Evolutionary conservation across 768 basidiomycete species (phyloP).

Genomic region (Infundibulicybe gibba): DNA sequence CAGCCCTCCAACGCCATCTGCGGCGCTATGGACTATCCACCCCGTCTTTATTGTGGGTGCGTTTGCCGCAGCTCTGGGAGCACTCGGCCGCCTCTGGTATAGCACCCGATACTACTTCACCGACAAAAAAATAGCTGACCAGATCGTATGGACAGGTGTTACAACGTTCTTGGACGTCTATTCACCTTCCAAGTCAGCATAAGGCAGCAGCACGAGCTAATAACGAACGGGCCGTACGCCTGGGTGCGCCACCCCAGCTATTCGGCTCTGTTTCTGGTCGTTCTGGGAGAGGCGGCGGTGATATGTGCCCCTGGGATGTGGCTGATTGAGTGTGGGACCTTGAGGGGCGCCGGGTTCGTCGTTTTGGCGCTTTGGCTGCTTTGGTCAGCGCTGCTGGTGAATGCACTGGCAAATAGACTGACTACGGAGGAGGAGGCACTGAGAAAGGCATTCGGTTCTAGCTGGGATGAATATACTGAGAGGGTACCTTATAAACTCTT

Average conservation of each 20-base stretch:
- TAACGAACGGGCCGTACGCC: conserved; percentile 6
- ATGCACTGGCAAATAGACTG: conserved; percentile 4
- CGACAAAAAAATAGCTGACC: neutral
- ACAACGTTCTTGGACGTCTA: neutral
- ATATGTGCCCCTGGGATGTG: conserved; percentile 7
- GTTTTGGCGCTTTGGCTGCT: conserved; percentile 1
- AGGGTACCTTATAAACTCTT: conserved; percentile 9
- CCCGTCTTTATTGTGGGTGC: neutral
- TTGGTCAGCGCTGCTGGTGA: neutral
- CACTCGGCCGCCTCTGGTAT: neutral
- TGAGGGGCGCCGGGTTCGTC: neutral
- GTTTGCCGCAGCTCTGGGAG: neutral
- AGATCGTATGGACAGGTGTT: neutral
- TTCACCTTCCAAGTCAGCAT: conserved; percentile 5
- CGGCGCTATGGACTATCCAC: neutral
- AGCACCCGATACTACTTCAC: neutral
- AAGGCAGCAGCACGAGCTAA: conserved; percentile 1
- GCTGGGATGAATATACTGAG: conserved; percentile 9
- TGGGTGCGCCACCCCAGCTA: conserved; percentile 8
- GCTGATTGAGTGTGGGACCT: conserved; percentile 8
- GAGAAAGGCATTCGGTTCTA: conserved; percentile 10
- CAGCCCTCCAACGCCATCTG: neutral
- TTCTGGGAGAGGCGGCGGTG: neutral
- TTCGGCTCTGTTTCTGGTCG: neutral
- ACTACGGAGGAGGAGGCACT: conserved; percentile 8